phyloP scores from a whole-genome alignment of 345 rosid species.

The Citrus reticulata region DNA sequence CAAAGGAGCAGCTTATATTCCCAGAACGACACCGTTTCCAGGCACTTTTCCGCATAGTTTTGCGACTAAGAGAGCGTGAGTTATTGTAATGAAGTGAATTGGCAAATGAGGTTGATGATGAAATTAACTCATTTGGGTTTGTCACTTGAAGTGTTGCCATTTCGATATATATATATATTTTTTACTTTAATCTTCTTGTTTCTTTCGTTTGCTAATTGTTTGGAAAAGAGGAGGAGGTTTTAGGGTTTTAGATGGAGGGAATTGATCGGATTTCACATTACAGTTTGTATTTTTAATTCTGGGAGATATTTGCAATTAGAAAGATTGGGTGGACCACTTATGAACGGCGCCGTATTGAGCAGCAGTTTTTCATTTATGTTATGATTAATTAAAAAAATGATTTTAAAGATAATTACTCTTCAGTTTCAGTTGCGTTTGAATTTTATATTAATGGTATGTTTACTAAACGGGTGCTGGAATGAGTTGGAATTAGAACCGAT shows the following conservation, averaged over 20 bases:
- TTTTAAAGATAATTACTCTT: too few relatives aligned
- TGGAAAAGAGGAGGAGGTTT: background rate
- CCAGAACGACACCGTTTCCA: slow-evolving; percentile 30
- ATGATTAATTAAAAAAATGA: too few relatives aligned
- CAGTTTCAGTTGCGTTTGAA: too few relatives aligned
- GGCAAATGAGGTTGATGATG: slow-evolving; percentile 34
- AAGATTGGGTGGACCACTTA: slow-evolving; percentile 17
- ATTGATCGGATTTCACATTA: background rate
- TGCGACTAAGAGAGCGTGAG: slow-evolving; percentile 22
- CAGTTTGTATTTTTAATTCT: background rate
- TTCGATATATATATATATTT: background rate
- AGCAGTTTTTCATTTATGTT: too few relatives aligned
- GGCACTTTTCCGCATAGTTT: slow-evolving; percentile 15
- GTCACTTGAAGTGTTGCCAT: slow-evolving; percentile 59
- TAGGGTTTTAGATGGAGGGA: slow-evolving; percentile 46
- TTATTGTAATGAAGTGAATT: slow-evolving; percentile 15
- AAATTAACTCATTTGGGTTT: slow-evolving; percentile 42
- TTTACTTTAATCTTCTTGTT: too few relatives aligned
- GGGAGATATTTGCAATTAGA: background rate
- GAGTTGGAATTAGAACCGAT: too few relatives aligned
- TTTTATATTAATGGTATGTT: too few relatives aligned
- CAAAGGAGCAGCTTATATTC: slow-evolving; percentile 56
- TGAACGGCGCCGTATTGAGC: background rate
- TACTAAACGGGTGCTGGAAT: too few relatives aligned
- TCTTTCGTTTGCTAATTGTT: too few relatives aligned